A percentile compares a stretch with the other conserved stretches of the same genome.
These are phyloP conservation scores for Phytopythium montanum DNA, from an alignment of 352 stramenopile species.

Conservation along the genomic window DNA sequence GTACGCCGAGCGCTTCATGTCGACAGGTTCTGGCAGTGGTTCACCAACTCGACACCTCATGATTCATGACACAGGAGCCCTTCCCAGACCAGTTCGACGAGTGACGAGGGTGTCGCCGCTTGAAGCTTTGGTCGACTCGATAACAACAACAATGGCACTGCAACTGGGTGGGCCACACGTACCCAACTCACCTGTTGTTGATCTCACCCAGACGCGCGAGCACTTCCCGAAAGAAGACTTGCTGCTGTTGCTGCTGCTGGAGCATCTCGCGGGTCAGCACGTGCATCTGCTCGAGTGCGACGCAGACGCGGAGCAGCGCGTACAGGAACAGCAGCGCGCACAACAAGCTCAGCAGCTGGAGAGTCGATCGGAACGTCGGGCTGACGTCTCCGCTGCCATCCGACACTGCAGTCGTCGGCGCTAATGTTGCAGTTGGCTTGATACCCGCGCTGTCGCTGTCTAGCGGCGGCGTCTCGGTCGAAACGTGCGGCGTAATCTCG, in stretches of 20 bases:
- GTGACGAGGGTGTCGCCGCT: not conserved
- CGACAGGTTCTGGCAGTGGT: not conserved
- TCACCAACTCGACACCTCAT: not conserved
- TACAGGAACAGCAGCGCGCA: constrained; percentile 70
- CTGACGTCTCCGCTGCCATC: not conserved
- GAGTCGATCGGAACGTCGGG: constrained; percentile 11
- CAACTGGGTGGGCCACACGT: not conserved
- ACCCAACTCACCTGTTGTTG: constrained; percentile 1
- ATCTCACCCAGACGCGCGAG: constrained; percentile 31
- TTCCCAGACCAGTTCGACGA: not conserved
- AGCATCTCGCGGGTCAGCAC: constrained; percentile 48
- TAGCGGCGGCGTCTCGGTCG: not conserved
- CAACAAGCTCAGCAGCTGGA: constrained; percentile 43
- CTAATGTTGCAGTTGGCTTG: not conserved
- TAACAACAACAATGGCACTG: not conserved
- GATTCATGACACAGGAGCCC: not conserved
- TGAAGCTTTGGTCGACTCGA: not conserved
- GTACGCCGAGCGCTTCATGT: constrained; percentile 14
- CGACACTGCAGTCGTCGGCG: not conserved
- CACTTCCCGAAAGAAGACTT: constrained; percentile 60
- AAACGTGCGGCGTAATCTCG: not conserved
- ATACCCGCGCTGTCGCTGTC: not conserved
- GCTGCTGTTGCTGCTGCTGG: constrained; percentile 55
- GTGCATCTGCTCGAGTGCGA: constrained; percentile 59
- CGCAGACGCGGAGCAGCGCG: constrained; percentile 59